A percentile compares a stretch with the other conserved stretches of the same genome.
Evolutionary conservation across 495 filamentous ascomycete species (phyloP).

Genomic region (Aspergillus carlsbadensis): DNA sequence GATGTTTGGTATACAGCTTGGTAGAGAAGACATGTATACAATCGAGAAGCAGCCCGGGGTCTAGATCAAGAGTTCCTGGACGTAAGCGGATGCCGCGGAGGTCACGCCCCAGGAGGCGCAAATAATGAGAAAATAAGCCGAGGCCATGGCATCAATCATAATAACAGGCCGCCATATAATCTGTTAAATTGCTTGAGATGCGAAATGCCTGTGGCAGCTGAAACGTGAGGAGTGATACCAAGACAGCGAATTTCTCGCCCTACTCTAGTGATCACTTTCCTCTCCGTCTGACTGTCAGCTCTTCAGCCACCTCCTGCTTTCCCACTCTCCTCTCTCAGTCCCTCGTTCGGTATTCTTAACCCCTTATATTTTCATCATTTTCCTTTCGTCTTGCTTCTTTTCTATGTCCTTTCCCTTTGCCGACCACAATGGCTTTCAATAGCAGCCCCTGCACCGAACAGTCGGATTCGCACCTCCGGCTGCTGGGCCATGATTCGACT

Average conservation of each 20-base stretch:
- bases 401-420: conserved; percentile 8
- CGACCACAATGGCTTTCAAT: conserved; percentile 30
- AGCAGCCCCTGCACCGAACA: conserved; percentile 20
- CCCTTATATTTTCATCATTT: conserved; percentile 9
- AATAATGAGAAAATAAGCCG: no score
- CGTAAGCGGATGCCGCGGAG: no score
- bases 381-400: conserved; percentile 20
- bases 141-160: no score
- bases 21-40: no score
- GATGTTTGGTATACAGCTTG: no score
- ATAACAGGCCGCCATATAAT: no score
- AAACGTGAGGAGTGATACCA: background rate
- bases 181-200: no score
- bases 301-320: background rate
- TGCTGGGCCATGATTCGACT: conserved; percentile 39
- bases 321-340: background rate
- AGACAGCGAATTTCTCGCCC: conserved; percentile 11
- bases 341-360: conserved; percentile 10
- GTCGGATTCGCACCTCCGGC: conserved; percentile 22
- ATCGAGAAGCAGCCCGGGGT: background rate
- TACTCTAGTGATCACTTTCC: conserved; percentile 19
- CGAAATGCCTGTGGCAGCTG: no score
- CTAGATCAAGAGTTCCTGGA: background rate
- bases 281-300: conserved; percentile 5
- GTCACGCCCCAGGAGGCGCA: no score